Conservation (phyloP, 106 monocot genomes). For the Cymbidium sinense region DNA sequence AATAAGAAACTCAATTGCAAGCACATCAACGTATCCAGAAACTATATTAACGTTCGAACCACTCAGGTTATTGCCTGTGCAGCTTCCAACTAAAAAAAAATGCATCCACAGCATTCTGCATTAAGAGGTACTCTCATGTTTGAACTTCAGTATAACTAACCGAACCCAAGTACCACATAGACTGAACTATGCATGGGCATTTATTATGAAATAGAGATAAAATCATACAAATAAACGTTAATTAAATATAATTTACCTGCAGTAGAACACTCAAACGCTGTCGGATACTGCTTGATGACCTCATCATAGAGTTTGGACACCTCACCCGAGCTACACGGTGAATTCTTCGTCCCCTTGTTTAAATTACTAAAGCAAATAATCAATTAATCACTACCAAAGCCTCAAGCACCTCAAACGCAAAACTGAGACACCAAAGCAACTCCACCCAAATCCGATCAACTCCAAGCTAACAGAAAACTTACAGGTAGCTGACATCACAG, state of each 20-base stretch:
- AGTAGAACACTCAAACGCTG: slow-evolving; percentile 41
- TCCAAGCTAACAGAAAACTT: slow-evolving; percentile 10
- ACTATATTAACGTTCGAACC: background rate
- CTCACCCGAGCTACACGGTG: slow-evolving; percentile 13
- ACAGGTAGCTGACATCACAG: slow-evolving; percentile 85
- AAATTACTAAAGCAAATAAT: slow-evolving; percentile 44
- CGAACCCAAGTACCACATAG: background rate
- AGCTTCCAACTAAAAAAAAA: background rate
- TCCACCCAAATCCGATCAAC: background rate
- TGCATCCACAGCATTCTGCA: background rate
- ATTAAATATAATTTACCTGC: slow-evolving; percentile 43
- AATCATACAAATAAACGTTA: background rate
- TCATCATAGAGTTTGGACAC: slow-evolving; percentile 62
- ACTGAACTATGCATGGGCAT: background rate
- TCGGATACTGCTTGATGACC: slow-evolving; percentile 64
- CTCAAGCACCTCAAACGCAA: background rate
- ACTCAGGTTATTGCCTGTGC: slow-evolving; percentile 1
- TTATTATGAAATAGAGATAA: background rate
- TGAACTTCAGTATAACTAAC: background rate
- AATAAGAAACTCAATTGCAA: background rate
- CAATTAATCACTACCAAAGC: background rate
- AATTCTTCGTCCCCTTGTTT: slow-evolving; percentile 32
- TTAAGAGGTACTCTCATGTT: background rate
- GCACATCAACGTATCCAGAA: background rate
- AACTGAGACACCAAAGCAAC: background rate